Evolutionary conservation across 2,329 filamentous ascomycete species (phyloP).

Genomic region (Apiospora hydei): DNA sequence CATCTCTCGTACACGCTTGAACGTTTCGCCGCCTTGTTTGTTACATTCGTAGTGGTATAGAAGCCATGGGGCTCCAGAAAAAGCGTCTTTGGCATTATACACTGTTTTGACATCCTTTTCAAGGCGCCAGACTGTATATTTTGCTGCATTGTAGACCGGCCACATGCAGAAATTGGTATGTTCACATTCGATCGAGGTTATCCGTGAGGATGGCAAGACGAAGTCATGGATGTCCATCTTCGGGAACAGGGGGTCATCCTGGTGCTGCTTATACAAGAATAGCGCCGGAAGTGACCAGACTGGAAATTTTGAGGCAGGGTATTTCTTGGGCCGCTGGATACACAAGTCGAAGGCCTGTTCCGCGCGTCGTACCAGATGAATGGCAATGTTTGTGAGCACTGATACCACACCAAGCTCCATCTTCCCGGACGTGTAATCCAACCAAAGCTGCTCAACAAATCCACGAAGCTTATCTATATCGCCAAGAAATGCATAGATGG

Average conservation of each 20-base stretch:
- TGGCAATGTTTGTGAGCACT: slow-evolving; percentile 24
- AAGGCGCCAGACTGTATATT: background rate
- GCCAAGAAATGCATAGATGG: slow-evolving; percentile 19
- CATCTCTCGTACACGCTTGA: background rate
- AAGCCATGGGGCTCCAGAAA: background rate
- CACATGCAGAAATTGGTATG: slow-evolving; percentile 14
- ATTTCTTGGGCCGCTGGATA: slow-evolving; percentile 22
- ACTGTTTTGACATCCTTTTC: background rate
- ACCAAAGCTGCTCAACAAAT: slow-evolving; percentile 4
- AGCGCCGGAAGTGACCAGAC: slow-evolving; percentile 23
- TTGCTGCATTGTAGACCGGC: background rate
- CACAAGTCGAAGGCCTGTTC: slow-evolving; percentile 24
- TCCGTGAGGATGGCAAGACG: background rate
- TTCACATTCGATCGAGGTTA: background rate
- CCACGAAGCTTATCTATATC: slow-evolving; percentile 19
- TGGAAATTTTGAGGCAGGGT: slow-evolving; percentile 14
- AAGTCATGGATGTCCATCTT: background rate
- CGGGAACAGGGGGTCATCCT: background rate
- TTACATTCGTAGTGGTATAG: background rate
- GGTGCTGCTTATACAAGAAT: slow-evolving; percentile 19
- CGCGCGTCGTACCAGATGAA: slow-evolving; percentile 23
- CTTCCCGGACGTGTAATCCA: background rate
- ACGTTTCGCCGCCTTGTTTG: background rate
- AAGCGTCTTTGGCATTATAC: too few relatives aligned
- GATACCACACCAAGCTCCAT: slow-evolving; percentile 15